Evolutionary conservation across 2,329 filamentous ascomycete species (phyloP).

Genomic region (Claviceps capensis): DNA sequence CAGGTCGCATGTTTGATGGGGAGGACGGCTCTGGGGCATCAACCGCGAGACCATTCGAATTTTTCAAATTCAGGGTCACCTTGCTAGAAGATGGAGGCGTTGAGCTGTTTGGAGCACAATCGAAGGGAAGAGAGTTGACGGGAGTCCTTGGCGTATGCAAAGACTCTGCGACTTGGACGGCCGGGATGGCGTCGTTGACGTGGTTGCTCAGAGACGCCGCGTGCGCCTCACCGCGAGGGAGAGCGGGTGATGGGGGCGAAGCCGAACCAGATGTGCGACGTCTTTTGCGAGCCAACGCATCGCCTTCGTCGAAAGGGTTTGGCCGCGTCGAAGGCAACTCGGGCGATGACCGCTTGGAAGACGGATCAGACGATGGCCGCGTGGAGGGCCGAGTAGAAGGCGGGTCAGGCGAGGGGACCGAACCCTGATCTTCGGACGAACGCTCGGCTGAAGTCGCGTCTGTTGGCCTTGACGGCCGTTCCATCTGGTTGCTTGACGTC

Average conservation of each 20-base stretch:
- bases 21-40: background rate
- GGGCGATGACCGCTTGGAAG: conserved; percentile 32
- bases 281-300: conserved; percentile 43
- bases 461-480: conserved; percentile 33
- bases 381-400: conserved; percentile 34
- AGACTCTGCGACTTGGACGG: background rate
- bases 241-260: conserved; percentile 39
- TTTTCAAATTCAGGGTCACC: conserved; percentile 48
- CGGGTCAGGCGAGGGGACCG: conserved; percentile 40
- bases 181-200: conserved; percentile 15
- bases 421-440: conserved; percentile 28
- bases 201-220: background rate
- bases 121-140: background rate
- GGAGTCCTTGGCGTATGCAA: conserved; percentile 23
- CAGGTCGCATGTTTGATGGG: background rate
- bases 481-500: conserved; percentile 28
- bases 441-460: conserved; percentile 31
- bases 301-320: conserved; percentile 50
- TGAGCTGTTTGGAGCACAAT: conserved; percentile 16
- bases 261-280: conserved; percentile 44
- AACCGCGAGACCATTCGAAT: conserved; percentile 12
- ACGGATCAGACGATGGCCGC: conserved; percentile 41
- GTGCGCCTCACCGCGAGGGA: background rate
- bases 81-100: conserved; percentile 36
- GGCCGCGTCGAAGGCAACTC: conserved; percentile 47